phyloP scores from a whole-genome alignment of 768 basidiomycete species.

The Russula sp. region DNA sequence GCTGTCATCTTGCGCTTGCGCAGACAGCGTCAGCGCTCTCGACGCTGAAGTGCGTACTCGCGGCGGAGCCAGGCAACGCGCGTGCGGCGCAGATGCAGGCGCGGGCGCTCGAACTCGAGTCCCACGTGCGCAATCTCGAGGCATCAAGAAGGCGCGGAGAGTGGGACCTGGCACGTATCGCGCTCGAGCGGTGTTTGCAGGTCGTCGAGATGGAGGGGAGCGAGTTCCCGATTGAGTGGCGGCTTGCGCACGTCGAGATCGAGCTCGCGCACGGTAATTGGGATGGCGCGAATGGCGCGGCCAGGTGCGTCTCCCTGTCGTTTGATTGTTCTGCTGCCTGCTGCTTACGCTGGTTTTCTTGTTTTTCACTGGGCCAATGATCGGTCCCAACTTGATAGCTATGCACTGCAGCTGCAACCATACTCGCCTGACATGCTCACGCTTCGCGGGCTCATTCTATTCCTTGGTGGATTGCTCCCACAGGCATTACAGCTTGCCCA shows the following conservation, averaged over 20 bases:
- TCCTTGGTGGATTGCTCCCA: constrained; percentile 61
- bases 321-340: background rate
- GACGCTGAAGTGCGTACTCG: constrained; percentile 52
- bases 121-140: constrained; percentile 59
- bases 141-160: constrained; percentile 49
- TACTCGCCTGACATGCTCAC: constrained; percentile 76
- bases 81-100: constrained; percentile 41
- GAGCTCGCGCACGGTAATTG: constrained; percentile 62
- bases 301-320: constrained; percentile 47
- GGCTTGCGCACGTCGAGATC: constrained; percentile 70
- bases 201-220: constrained; percentile 68
- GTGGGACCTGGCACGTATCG: constrained; percentile 74
- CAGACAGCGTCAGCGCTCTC: constrained; percentile 58
- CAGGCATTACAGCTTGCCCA: constrained; percentile 64
- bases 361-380: background rate
- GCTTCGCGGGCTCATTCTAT: constrained; percentile 71
- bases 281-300: constrained; percentile 68
- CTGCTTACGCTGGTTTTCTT: background rate
- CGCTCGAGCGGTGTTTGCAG: constrained; percentile 70
- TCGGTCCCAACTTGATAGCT: constrained; percentile 34
- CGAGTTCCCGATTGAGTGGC: constrained; percentile 73
- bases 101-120: constrained; percentile 54
- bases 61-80: background rate
- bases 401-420: constrained; percentile 61
- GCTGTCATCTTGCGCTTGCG: constrained; percentile 79